Conservation (phyloP, 148 eudicot genomes). For the Hydrangea macrophylla region DNA sequence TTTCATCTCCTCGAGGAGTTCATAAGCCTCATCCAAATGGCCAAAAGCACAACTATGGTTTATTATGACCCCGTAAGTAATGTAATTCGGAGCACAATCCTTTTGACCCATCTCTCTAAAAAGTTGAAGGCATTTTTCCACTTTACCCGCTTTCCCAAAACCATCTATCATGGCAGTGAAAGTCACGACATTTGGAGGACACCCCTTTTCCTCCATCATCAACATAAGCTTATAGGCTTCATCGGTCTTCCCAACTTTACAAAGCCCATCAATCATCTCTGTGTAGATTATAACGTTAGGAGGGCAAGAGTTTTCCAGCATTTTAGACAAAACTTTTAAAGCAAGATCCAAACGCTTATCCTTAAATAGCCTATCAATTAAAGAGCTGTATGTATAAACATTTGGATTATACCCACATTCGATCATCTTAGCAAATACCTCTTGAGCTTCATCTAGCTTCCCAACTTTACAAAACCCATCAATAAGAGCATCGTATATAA, state of each 20-base stretch:
- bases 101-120: constrained; percentile 58
- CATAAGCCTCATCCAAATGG: constrained; percentile 69
- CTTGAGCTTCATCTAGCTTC: constrained; percentile 63
- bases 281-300: constrained; percentile 77
- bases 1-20: constrained; percentile 88
- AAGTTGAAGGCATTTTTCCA: constrained; percentile 67
- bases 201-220: constrained; percentile 92
- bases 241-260: constrained; percentile 78
- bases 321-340: constrained; percentile 45
- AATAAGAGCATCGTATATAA: constrained; percentile 66
- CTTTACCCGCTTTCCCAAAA: constrained; percentile 71
- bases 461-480: constrained; percentile 72
- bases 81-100: constrained; percentile 84
- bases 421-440: constrained; percentile 46
- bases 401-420: constrained; percentile 52
- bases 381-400: constrained; percentile 51
- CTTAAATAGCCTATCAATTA: constrained; percentile 60
- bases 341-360: constrained; percentile 63
- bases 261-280: constrained; percentile 88
- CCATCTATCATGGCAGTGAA: constrained; percentile 95
- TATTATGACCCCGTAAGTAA: constrained; percentile 77
- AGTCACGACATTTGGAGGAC: constrained; percentile 88
- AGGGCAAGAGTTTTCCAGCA: constrained; percentile 50
- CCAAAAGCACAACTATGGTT: constrained; percentile 71
- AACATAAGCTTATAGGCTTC: constrained; percentile 87